Evolutionary conservation across 1,139 yeast species (phyloP).

Genomic region (Sugiyamaella castrensis): DNA sequence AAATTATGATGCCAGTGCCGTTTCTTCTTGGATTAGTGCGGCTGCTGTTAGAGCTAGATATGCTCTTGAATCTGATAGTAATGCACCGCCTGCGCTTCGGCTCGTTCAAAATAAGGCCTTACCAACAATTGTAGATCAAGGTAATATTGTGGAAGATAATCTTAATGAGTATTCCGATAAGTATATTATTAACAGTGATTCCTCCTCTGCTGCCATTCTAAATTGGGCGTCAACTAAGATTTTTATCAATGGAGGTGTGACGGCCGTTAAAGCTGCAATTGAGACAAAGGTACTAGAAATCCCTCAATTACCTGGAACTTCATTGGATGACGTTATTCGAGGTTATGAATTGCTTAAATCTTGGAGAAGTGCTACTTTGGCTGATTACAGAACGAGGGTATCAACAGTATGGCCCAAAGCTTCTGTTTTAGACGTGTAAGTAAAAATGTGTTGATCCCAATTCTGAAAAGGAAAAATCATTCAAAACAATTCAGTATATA

Average conservation of each 20-base stretch:
- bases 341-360: constrained; percentile 17
- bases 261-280: constrained; percentile 9
- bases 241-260: constrained; percentile 17
- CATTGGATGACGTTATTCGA: constrained; percentile 1
- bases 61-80: constrained; percentile 28
- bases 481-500: constrained; percentile 1
- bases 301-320: not conserved
- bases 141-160: constrained; percentile 28
- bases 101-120: constrained; percentile 34
- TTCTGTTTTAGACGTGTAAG: constrained; percentile 14
- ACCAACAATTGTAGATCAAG: constrained; percentile 30
- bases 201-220: constrained; percentile 7
- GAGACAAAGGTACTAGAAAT: constrained; percentile 13
- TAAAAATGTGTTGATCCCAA: not conserved
- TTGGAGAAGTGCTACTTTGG: constrained; percentile 20
- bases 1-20: constrained; percentile 15
- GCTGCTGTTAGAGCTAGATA: constrained; percentile 30
- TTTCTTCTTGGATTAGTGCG: constrained; percentile 30
- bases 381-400: constrained; percentile 20
- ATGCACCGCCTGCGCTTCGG: constrained; percentile 34
- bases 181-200: constrained; percentile 23
- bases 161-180: constrained; percentile 27
- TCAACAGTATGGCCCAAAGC: constrained; percentile 28
- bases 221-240: constrained; percentile 25
- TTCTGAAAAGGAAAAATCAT: not conserved